Conservation (phyloP, 1,139 yeast species). For the Saccharomyces hybrid region DNA sequence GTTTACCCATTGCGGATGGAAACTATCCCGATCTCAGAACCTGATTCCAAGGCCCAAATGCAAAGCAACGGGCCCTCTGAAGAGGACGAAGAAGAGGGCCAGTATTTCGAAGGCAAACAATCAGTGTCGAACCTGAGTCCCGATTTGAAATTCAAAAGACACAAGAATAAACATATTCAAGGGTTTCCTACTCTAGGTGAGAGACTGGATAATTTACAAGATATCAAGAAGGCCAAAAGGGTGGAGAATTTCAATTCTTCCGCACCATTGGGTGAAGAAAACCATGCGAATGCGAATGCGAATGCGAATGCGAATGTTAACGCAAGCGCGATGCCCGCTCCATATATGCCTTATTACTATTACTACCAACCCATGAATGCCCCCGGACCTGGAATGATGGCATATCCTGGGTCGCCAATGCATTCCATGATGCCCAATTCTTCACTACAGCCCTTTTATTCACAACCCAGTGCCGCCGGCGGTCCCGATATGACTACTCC, state of each 20-base stretch:
- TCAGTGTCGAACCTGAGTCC: not conserved
- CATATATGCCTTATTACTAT: constrained; percentile 19
- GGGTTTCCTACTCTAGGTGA: constrained; percentile 29
- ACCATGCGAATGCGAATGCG: not conserved
- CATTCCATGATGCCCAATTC: constrained; percentile 19
- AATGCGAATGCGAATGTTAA: not conserved
- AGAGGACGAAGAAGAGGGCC: not conserved
- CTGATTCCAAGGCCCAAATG: not conserved
- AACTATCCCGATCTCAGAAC: not conserved
- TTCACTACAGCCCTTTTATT: constrained; percentile 25
- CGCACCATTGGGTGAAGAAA: not conserved
- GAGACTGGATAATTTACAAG: constrained; percentile 26
- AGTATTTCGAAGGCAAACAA: not conserved
- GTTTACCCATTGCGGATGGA: constrained; percentile 1
- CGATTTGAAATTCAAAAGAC: constrained; percentile 29
- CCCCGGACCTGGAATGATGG: constrained; percentile 17
- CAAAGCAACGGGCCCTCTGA: not conserved
- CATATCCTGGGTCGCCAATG: constrained; percentile 21
- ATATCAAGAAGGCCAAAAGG: constrained; percentile 25
- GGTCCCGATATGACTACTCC: constrained; percentile 1
- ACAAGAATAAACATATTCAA: constrained; percentile 17
- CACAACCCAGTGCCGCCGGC: constrained; percentile 10
- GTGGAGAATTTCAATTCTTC: constrained; percentile 31
- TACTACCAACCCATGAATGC: constrained; percentile 13
- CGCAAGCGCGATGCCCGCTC: constrained; percentile 12